Evolutionary conservation across 2,329 filamentous ascomycete genomes (phyloP), one percentile per base, ranked within the genome.

Genomic region (Colletotrichum scovillei): DNA sequence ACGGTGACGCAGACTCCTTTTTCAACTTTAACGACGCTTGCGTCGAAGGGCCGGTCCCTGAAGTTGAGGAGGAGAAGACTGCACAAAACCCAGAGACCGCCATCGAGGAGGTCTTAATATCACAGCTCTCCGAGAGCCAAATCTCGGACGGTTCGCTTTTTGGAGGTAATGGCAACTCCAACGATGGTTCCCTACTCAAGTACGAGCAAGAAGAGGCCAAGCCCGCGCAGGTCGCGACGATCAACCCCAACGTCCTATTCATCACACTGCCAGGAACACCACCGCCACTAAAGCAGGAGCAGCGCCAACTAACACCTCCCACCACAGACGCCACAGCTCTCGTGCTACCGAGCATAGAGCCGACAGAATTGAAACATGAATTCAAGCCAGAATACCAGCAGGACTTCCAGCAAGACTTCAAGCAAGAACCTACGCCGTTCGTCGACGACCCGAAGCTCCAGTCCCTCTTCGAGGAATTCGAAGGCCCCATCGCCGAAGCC

Each of bases 21-120:
- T 73, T 70, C 60, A 60, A 70, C 55, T 59, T 69, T 4, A 4
- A 16, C 6, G 67, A 73, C 55, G 55, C 55, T 55, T 70, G 42
- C 67, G 24, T 49, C n/a, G 26, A 35, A 14, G 60, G 60, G 67
- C 67, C 26, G 60, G 70, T 11, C 46, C 60, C 60, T 9, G 42
- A 52, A 19, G 46, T 46, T 5, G 46, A 49, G 57, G 22, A 26
- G 16, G 24, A 5, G 26, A 7, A 22, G 5, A 46, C 46, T 2
- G 4, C 26, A 14, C 63, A 32, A 11, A 30, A 38, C 8, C 58
- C 30, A 22, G 35, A 28, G 6, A 19, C 30, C 28, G 28, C 28
- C 16, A n/a, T 28, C 53, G 6, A 24, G 35, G 26, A 30, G 42
- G 19, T 28, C n/a, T 9, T 28, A 14, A 5, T 6, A 7, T 16